Base-by-base conservation (phyloP, 805 yeast species). In the Lachancea thermotolerans region DNA sequence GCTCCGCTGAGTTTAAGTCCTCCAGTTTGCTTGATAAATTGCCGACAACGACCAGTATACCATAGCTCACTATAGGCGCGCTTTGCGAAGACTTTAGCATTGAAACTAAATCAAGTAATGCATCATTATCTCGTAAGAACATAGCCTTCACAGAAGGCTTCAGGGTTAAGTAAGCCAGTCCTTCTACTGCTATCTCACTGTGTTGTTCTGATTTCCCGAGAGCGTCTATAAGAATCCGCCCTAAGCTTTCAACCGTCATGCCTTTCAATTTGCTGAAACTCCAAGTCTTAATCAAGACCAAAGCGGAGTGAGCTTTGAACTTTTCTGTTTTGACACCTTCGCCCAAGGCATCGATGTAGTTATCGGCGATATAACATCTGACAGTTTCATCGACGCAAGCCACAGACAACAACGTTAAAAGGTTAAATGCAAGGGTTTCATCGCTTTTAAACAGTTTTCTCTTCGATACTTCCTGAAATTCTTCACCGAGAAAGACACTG, bases 201-300 rank as follows among this genome's bases (percentile, higher is more conserved):
- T 35, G 29, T 5, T 44, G 44, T 2, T 44, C 44, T 14, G 41
- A n/a, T 14, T 41, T 10, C 49, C 28, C 35, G 31, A 56, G 44
- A 2, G 51, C 45, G 0, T 52, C 44, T 1, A 56, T 31, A 14
- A 69, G 59, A 9, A 67, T 55, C 12, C 61, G 55, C 16, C 65
- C 56, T 17, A 74, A 48, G 2, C 67, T 59, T 11, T 67, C 56
- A 3, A 71, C 40, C 6, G 53, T 48, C 2, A 62, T 40, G 5
- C 58, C 55, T 10, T 57, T 65, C 30, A 69, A 58, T 35, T 71
- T 67, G 0, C 75, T 60, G 45, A 73, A 69, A 41, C 73, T 72
- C 85, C 85, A 80, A 2, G 78, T 60, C 57, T 81, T 81, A 6
- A 78, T 62, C n/a, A 78, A 53, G 3, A 74, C 73, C 33, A 79